A percentile compares a stretch with the other conserved stretches of the same genome.
Conservation (phyloP, 805 yeast species). For the Lipomyces japonicus region DNA sequence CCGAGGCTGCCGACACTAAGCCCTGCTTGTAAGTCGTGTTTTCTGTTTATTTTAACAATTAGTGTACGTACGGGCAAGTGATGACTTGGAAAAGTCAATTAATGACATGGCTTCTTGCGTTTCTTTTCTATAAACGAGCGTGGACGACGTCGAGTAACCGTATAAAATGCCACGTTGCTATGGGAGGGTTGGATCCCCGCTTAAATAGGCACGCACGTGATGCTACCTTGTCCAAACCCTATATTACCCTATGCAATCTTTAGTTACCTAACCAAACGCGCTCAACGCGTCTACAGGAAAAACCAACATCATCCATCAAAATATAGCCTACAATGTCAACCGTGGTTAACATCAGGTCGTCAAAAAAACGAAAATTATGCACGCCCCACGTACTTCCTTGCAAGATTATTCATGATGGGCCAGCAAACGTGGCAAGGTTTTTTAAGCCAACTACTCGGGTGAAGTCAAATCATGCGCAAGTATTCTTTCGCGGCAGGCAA, state of each 20-base stretch:
- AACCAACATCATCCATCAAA: too few relatives aligned
- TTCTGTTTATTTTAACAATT: not conserved
- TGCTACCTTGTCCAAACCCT: constrained; percentile 1
- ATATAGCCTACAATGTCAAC: not conserved
- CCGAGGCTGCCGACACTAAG: constrained; percentile 54
- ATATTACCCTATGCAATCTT: not conserved
- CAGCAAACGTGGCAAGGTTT: constrained; percentile 17
- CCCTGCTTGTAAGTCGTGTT: not conserved
- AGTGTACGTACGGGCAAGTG: constrained; percentile 11
- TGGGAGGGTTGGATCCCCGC: too few relatives aligned
- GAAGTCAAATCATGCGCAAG: too few relatives aligned
- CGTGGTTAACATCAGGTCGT: not conserved
- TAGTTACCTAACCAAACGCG: too few relatives aligned
- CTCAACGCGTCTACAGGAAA: too few relatives aligned
- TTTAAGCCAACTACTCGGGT: too few relatives aligned
- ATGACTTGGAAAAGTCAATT: constrained; percentile 19
- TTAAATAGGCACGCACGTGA: too few relatives aligned
- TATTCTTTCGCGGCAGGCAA: constrained; percentile 19
- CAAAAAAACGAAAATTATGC: not conserved
- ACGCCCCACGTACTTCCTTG: constrained; percentile 20
- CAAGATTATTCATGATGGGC: constrained; percentile 20
- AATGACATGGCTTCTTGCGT: not conserved
- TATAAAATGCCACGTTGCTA: too few relatives aligned
- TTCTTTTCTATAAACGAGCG: too few relatives aligned
- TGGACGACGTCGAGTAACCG: constrained; percentile 4